A percentile compares a stretch with the other conserved stretches of the same genome.
These are phyloP conservation scores for Vitis riparia DNA, from an alignment of 164 flowering plant species.

Conservation along the genomic window DNA sequence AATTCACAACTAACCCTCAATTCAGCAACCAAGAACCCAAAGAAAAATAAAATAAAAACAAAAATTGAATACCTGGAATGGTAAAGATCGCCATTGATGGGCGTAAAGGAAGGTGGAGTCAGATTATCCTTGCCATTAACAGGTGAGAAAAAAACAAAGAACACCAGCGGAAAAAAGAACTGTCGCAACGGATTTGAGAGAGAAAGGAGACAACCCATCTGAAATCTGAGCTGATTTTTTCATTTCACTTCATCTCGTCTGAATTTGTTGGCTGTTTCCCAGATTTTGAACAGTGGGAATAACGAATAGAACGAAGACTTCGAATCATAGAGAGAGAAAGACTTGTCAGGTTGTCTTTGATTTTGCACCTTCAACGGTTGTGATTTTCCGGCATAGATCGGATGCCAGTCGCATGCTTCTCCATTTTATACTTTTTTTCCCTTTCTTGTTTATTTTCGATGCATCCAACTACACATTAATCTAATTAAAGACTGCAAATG, in stretches of 20 bases:
- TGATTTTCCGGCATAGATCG: background rate
- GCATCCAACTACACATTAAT: no score
- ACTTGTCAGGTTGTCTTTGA: slow-evolving; percentile 9
- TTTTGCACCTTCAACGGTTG: slow-evolving; percentile 22
- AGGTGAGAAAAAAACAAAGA: slow-evolving; percentile 15
- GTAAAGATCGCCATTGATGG: slow-evolving; percentile 67
- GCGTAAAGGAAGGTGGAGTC: slow-evolving; percentile 26
- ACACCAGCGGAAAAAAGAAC: background rate
- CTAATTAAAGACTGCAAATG: no score
- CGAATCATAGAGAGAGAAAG: background rate
- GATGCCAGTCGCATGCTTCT: no score
- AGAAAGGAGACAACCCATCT: slow-evolving; percentile 23
- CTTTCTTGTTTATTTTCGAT: no score
- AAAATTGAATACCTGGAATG: slow-evolving; percentile 47
- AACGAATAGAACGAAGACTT: background rate
- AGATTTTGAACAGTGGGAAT: background rate
- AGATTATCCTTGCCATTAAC: slow-evolving; percentile 29
- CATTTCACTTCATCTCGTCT: no score
- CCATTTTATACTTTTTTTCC: no score
- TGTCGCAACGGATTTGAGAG: slow-evolving; percentile 2
- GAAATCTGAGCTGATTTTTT: no score
- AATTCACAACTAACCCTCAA: no score
- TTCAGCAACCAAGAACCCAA: no score
- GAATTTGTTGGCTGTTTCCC: no score
- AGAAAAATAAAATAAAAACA: background rate